phyloP scores from a whole-genome alignment of 2,329 filamentous ascomycete species.

The Neurospora sp. region DNA sequence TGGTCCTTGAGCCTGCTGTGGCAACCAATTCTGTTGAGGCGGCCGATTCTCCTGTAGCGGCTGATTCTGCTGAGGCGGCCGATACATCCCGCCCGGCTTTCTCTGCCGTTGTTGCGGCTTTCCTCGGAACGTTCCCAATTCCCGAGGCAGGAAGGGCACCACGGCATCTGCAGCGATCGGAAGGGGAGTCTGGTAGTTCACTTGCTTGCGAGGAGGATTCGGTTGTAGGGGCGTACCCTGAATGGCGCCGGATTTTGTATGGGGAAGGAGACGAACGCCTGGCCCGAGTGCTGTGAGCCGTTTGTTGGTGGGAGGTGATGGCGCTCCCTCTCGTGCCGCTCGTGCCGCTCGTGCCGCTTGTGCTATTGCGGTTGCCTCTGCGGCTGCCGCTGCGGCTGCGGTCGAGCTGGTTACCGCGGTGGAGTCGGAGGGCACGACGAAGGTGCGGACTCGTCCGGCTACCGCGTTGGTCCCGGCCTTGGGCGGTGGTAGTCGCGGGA shows the following conservation, averaged over 20 bases:
- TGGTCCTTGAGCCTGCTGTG: not conserved
- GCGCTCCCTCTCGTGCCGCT: not conserved
- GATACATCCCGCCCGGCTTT: not conserved
- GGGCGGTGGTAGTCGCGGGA: not conserved
- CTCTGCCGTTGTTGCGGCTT: not conserved
- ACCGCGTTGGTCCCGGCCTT: not conserved
- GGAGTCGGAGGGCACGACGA: not conserved
- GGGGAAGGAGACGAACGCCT: not conserved
- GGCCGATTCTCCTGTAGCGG: not conserved
- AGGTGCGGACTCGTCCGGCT: not conserved
- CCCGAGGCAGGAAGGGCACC: not conserved
- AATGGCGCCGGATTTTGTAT: not conserved
- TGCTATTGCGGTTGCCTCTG: not conserved
- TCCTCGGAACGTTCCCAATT: not conserved
- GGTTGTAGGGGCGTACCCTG: not conserved
- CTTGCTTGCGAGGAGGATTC: not conserved
- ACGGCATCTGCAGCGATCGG: not conserved
- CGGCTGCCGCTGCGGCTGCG: not conserved
- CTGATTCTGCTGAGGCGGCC: not conserved
- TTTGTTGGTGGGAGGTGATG: not conserved
- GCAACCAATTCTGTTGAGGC: not conserved
- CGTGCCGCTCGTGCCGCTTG: not conserved
- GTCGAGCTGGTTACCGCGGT: not conserved
- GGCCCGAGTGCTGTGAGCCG: not conserved
- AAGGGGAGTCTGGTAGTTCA: not conserved